Conservation (phyloP, 2,329 filamentous ascomycete species). For the Chrysoporthe deuterocubensis region DNA sequence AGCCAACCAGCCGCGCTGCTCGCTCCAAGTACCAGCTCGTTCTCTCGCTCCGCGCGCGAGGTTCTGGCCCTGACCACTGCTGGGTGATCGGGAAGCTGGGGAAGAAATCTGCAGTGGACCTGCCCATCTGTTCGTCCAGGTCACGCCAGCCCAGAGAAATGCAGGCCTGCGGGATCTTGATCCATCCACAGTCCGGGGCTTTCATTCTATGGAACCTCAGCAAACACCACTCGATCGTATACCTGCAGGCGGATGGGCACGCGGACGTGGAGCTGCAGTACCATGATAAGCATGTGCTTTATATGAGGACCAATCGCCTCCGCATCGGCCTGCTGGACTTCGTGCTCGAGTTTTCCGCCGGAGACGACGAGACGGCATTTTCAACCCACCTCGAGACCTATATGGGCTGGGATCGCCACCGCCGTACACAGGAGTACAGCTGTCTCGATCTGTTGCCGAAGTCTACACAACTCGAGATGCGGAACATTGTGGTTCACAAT, state of each 20-base stretch:
- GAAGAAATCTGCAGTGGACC: not conserved
- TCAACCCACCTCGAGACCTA: not conserved
- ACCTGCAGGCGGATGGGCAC: constrained; percentile 4
- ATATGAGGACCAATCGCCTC: constrained; percentile 10
- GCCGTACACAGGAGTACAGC: not conserved
- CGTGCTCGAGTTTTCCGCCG: not conserved
- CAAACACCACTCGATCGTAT: constrained; percentile 4
- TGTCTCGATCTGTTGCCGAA: constrained; percentile 5
- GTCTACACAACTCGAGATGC: not conserved
- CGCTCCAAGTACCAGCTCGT: constrained; percentile 10
- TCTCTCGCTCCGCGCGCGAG: constrained; percentile 1
- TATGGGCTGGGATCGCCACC: not conserved
- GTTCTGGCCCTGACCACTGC: not conserved
- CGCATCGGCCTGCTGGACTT: constrained; percentile 15
- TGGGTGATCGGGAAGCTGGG: constrained; percentile 4
- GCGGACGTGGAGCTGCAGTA: constrained; percentile 5
- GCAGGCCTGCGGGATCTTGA: not conserved
- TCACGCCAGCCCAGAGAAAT: not conserved
- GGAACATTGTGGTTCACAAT: constrained; percentile 24
- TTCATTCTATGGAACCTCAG: no score
- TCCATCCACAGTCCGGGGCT: constrained; percentile 10
- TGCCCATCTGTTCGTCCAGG: constrained; percentile 12
- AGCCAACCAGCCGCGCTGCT: not conserved
- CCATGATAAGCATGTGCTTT: constrained; percentile 1
- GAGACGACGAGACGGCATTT: not conserved